Evolutionary conservation across 2,329 filamentous ascomycete species (phyloP).

Genomic region (Hypocreales sp.): DNA sequence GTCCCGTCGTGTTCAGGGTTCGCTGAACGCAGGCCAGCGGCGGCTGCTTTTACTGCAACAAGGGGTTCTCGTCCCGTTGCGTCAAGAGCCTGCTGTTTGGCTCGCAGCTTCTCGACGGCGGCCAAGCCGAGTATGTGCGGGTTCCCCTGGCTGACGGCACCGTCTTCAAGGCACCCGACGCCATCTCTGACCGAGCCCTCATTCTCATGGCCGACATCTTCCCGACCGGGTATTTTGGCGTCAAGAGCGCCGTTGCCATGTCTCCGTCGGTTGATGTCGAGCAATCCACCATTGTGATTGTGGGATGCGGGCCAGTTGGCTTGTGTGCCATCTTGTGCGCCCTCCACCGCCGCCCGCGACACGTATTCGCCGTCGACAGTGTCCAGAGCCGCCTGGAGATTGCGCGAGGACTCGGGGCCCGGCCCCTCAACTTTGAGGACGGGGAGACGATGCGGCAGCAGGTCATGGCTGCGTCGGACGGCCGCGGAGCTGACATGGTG

Average conservation of each 20-base stretch:
- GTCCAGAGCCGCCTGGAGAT: conserved; percentile 60
- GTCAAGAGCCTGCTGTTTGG: conserved; percentile 57
- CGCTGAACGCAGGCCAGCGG: conserved; percentile 9
- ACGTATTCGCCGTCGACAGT: conserved; percentile 66
- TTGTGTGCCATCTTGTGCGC: conserved; percentile 71
- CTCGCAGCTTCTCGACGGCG: conserved; percentile 52
- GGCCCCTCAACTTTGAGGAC: conserved; percentile 66
- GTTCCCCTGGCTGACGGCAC: conserved; percentile 72
- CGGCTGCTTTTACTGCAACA: conserved; percentile 76
- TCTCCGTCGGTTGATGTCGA: conserved; percentile 22
- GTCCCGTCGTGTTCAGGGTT: not conserved
- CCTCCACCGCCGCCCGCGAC: conserved; percentile 57
- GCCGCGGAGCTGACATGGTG: conserved; percentile 72
- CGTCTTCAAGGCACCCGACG: conserved; percentile 50
- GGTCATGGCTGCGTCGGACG: conserved; percentile 60
- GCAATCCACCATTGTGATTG: conserved; percentile 55
- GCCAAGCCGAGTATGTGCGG: conserved; percentile 69
- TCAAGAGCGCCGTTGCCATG: conserved; percentile 58
- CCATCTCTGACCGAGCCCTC: conserved; percentile 58
- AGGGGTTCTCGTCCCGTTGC: conserved; percentile 65
- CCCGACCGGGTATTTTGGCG: conserved; percentile 74
- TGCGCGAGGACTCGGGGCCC: conserved; percentile 60
- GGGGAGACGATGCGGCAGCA: conserved; percentile 48
- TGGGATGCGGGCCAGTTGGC: conserved; percentile 77
- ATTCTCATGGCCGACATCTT: conserved; percentile 91